A percentile compares a stretch with the other conserved stretches of the same genome.
These are phyloP conservation scores for Bothriochloa decipiens DNA, from an alignment of 176 grass and related monocot genomes.

Conservation along the genomic window DNA sequence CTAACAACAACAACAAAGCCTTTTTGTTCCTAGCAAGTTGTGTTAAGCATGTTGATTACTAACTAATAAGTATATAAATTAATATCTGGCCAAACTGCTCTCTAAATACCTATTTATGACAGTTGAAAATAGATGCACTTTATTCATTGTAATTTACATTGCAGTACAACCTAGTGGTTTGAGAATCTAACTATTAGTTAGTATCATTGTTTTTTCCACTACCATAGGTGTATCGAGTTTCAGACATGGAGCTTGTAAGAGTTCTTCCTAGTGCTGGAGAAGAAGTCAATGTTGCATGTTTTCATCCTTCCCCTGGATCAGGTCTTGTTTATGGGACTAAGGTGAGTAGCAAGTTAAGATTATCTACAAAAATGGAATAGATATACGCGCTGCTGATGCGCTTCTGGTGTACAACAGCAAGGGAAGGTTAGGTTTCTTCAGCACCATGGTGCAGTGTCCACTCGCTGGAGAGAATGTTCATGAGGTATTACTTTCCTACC, in stretches of 20 bases:
- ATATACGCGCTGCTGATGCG: constrained; percentile 40
- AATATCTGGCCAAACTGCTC: not conserved
- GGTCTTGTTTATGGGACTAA: constrained; percentile 97
- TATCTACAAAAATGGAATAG: not conserved
- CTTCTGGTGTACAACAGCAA: constrained; percentile 61
- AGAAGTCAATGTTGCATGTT: constrained; percentile 96
- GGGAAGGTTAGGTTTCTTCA: constrained; percentile 98
- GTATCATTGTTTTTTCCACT: constrained; percentile 33
- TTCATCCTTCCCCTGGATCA: constrained; percentile 81
- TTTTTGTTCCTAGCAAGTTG: not conserved
- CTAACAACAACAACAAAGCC: not conserved
- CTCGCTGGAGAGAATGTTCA: constrained; percentile 56
- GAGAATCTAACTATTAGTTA: not conserved
- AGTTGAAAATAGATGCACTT: not conserved
- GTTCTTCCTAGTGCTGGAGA: constrained; percentile 89
- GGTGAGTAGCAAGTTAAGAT: constrained; percentile 47
- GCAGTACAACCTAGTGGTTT: not conserved
- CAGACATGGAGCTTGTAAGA: constrained; percentile 96
- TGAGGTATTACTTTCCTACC: constrained; percentile 47
- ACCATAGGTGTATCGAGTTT: constrained; percentile 94
- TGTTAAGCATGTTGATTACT: not conserved
- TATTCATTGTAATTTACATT: not conserved
- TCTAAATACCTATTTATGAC: constrained; percentile 15
- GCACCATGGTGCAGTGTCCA: constrained; percentile 61
- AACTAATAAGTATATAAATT: not conserved